Conservation (phyloP, 202 grass and related monocot species). For the Dendrocalamus latiflorus region DNA sequence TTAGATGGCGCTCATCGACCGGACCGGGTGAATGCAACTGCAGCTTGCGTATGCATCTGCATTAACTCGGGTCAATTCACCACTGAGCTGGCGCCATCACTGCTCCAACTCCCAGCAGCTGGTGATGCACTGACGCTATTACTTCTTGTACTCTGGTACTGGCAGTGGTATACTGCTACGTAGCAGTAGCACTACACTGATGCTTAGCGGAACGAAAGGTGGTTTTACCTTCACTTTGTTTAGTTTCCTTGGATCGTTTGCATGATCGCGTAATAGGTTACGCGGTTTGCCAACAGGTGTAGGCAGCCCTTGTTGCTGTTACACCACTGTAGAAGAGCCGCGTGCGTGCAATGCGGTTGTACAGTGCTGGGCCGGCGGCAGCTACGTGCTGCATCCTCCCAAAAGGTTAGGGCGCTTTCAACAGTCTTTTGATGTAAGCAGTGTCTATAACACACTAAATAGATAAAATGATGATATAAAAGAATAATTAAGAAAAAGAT, state of each 20-base stretch:
- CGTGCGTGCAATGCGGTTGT: too few relatives aligned
- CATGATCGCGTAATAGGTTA: background rate
- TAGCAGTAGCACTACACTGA: too few relatives aligned
- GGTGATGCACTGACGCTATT: background rate
- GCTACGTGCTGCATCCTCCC: too few relatives aligned
- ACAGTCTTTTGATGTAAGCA: too few relatives aligned
- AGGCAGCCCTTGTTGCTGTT: background rate
- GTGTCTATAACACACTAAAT: too few relatives aligned
- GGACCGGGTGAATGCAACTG: background rate
- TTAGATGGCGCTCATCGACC: background rate
- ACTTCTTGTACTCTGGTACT: background rate
- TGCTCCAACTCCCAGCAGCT: constrained; percentile 25
- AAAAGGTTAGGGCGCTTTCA: too few relatives aligned
- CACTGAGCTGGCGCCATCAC: constrained; percentile 42
- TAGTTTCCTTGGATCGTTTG: too few relatives aligned
- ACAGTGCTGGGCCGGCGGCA: background rate
- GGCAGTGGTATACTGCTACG: too few relatives aligned
- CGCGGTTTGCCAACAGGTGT: background rate
- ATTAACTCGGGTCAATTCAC: constrained; percentile 32
- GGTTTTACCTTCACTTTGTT: background rate
- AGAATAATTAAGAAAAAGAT: too few relatives aligned
- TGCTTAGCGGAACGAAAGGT: background rate
- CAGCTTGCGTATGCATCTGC: background rate
- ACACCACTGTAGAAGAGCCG: background rate
- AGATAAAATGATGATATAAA: too few relatives aligned